These are phyloP conservation scores for Citrus sinensis DNA, from an alignment of 345 rosid genomes.

Conservation along the genomic window DVS_A1.0 CM039165.1:13789501-13790000, in stretches of 20 bases:
- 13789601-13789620: neutral
- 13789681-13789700: neutral
- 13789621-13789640: neutral
- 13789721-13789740: neutral
- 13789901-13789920: neutral
- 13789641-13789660: neutral
- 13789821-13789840: neutral
- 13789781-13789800: neutral
- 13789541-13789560: neutral
- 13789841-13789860: neutral
- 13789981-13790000: neutral
- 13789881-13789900: neutral
- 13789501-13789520: neutral
- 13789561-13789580: neutral
- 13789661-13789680: neutral
- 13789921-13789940: fast-evolving
- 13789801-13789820: neutral
- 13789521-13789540: neutral
- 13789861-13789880: neutral
- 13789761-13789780: no score
- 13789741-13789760: neutral
- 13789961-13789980: neutral
- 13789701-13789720: neutral
- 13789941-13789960: neutral
- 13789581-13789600: neutral